Evolutionary conservation across 257 asterid genomes (phyloP).

Genomic region (Scutellaria minor): DNA sequence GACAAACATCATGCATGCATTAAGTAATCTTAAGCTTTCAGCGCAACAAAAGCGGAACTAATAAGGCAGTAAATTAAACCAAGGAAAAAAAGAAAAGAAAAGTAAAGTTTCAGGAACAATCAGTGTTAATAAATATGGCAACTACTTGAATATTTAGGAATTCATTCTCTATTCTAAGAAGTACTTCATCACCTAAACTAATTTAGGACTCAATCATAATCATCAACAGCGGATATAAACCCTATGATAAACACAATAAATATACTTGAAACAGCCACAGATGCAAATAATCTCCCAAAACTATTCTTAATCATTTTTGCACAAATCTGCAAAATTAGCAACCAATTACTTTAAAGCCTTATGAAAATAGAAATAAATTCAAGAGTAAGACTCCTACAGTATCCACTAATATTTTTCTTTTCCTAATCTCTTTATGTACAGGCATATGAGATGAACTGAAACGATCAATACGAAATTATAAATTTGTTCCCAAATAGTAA

Average conservation of each 20-base stretch:
- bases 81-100: background rate
- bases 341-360: background rate
- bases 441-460: slow-evolving; percentile 14
- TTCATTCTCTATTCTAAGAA: slow-evolving; percentile 11
- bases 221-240: slow-evolving; percentile 8
- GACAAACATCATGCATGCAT: slow-evolving; percentile 13
- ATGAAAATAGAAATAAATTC: background rate
- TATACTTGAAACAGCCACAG: slow-evolving; percentile 7
- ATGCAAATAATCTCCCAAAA: background rate
- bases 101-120: background rate
- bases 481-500: background rate
- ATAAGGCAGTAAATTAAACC: slow-evolving; percentile 14
- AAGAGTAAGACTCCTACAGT: background rate
- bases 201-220: slow-evolving; percentile 22
- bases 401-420: slow-evolving; percentile 19
- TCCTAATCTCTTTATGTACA: slow-evolving; percentile 4
- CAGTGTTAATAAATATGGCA: slow-evolving; percentile 4
- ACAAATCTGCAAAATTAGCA: slow-evolving; percentile 6
- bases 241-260: slow-evolving; percentile 36
- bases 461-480: background rate
- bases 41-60: slow-evolving; percentile 1
- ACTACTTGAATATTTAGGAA: slow-evolving; percentile 7
- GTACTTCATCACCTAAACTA: slow-evolving; percentile 6
- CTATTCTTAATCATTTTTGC: slow-evolving; percentile 16
- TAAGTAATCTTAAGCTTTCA: background rate